These are phyloP conservation scores for Carex pumila DNA, from an alignment of 176 grass and related monocot species.

Conservation along the genomic window DNA sequence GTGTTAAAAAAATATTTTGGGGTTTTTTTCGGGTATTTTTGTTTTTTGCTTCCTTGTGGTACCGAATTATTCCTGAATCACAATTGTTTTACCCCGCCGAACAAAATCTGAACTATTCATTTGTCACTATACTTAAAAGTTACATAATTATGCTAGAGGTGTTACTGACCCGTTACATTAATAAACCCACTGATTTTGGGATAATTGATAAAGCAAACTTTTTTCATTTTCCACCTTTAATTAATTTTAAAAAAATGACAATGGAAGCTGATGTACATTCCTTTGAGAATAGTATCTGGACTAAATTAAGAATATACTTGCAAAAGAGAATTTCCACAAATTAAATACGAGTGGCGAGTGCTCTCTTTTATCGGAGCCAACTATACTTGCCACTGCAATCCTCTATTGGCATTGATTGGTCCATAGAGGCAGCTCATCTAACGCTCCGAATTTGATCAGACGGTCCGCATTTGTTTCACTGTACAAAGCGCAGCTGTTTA, in stretches of 20 bases:
- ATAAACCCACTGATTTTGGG: background rate
- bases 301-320: background rate
- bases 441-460: background rate
- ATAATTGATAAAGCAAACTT: background rate
- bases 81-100: no score
- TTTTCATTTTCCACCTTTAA: background rate
- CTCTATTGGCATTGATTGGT: background rate
- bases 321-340: background rate
- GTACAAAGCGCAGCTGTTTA: background rate
- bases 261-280: conserved; percentile 10
- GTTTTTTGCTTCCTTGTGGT: no score
- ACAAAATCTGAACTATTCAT: no score
- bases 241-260: background rate
- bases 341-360: background rate
- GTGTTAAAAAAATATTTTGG: no score
- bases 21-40: no score
- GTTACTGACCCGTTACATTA: background rate
- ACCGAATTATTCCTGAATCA: no score
- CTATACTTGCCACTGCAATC: background rate
- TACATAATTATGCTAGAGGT: background rate
- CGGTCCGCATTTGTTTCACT: no score
- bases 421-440: background rate
- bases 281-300: background rate
- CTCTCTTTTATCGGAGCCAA: background rate
- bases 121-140: no score